Evolutionary conservation across 495 filamentous ascomycete genomes (phyloP).

Genomic region (Annulohypoxylon nitens): DNA sequence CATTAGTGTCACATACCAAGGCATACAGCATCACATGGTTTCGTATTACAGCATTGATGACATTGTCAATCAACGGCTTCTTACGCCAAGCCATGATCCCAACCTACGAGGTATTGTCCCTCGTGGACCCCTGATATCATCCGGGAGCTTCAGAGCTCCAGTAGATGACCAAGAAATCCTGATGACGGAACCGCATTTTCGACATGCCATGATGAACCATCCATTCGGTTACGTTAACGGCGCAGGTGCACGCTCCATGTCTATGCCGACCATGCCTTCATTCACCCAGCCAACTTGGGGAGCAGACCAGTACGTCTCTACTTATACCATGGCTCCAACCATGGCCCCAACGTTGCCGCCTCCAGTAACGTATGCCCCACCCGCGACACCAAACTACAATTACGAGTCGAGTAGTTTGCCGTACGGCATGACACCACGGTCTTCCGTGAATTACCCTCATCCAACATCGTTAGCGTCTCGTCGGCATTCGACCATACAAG

Average conservation of each 20-base stretch:
- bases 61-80: conserved; percentile 71
- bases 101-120: conserved; percentile 57
- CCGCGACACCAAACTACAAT: not conserved
- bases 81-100: conserved; percentile 62
- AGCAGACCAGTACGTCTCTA: conserved; percentile 8
- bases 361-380: conserved; percentile 17
- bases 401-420: conserved; percentile 13
- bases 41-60: conserved; percentile 89
- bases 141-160: conserved; percentile 78
- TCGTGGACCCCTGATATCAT: conserved; percentile 70
- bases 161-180: conserved; percentile 66
- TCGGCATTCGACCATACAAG: conserved; percentile 22
- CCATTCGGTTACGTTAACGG: conserved; percentile 21
- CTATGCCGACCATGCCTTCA: conserved; percentile 29
- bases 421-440: conserved; percentile 15
- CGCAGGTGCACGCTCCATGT: conserved; percentile 21
- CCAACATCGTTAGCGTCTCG: not conserved
- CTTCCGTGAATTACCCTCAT: not conserved
- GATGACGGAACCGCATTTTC: conserved; percentile 9
- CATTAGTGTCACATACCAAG: conserved; percentile 78
- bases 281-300: conserved; percentile 9
- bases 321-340: conserved; percentile 13
- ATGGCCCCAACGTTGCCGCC: conserved; percentile 23
- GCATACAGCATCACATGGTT: conserved; percentile 82
- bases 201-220: not conserved